Percentiles rank a stretch among this genome's conserved stretches.
Evolutionary conservation across 305 asterid species (phyloP).

Genomic region (Caryopteris hybrid): DNA sequence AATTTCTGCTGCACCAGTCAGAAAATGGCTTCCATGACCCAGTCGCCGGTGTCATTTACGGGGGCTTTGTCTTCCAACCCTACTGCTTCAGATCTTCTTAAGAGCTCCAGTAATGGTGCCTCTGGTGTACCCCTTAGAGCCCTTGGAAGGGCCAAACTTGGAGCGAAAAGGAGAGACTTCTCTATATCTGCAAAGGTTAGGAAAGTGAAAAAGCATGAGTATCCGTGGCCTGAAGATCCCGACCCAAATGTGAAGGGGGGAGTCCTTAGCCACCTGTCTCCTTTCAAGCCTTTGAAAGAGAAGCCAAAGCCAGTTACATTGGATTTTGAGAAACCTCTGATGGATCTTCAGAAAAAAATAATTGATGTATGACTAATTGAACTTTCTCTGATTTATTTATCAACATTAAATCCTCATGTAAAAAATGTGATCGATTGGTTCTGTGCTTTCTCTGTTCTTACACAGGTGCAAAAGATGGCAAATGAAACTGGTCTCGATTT

Average conservation of each 20-base stretch:
- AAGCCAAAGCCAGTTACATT: slow-evolving; percentile 77
- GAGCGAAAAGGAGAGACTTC: slow-evolving; percentile 45
- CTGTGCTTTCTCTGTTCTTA: not conserved
- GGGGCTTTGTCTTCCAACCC: slow-evolving; percentile 56
- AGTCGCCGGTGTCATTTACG: slow-evolving; percentile 51
- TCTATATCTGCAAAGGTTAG: slow-evolving; percentile 50
- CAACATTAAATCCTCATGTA: not conserved
- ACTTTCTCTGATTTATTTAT: not conserved
- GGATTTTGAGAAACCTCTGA: slow-evolving; percentile 74
- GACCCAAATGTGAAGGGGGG: slow-evolving; percentile 81
- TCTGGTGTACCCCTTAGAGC: slow-evolving; percentile 62
- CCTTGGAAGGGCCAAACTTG: slow-evolving; percentile 59
- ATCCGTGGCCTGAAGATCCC: slow-evolving; percentile 77
- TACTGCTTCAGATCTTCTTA: slow-evolving; percentile 72
- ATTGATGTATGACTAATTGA: slow-evolving; percentile 38
- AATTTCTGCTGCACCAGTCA: slow-evolving; percentile 21
- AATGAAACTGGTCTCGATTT: slow-evolving; percentile 89
- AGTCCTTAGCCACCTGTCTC: slow-evolving; percentile 65
- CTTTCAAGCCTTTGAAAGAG: slow-evolving; percentile 81
- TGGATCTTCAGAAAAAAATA: slow-evolving; percentile 62
- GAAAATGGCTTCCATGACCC: slow-evolving; percentile 63
- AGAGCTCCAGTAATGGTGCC: slow-evolving; percentile 61
- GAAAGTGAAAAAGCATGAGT: slow-evolving; percentile 64
- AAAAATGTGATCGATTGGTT: slow-evolving; percentile 2
- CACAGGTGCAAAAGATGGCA: slow-evolving; percentile 88